Conservation (phyloP, 2,329 filamentous ascomycete species). For the Penicillium sp. region DNA sequence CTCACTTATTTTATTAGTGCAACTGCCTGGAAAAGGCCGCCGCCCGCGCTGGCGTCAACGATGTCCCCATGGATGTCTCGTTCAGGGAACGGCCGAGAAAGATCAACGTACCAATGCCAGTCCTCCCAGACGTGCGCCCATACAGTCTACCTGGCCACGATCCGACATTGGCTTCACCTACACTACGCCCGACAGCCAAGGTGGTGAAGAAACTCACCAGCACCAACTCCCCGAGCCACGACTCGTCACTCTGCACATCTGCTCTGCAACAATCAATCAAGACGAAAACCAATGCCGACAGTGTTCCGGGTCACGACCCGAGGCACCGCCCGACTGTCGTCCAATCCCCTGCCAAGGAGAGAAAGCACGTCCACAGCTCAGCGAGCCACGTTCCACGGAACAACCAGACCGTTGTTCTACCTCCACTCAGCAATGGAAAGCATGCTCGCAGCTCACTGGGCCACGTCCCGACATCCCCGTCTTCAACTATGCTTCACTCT, state of each 20-base stretch:
- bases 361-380: background rate
- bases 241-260: slow-evolving; percentile 5
- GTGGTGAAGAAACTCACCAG: slow-evolving; percentile 2
- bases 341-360: background rate
- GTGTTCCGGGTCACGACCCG: slow-evolving; percentile 1
- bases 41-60: slow-evolving; percentile 15
- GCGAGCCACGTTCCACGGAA: background rate
- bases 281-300: background rate
- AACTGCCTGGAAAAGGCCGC: slow-evolving; percentile 39
- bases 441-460: background rate
- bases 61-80: slow-evolving; percentile 12
- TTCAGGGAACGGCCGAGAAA: slow-evolving; percentile 8
- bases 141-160: slow-evolving; percentile 12
- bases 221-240: slow-evolving; percentile 5
- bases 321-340: background rate
- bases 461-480: background rate
- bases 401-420: background rate
- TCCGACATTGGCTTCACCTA: slow-evolving; percentile 3
- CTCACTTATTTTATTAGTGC: slow-evolving; percentile 20
- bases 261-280: slow-evolving; percentile 2
- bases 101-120: background rate
- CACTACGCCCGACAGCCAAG: slow-evolving; percentile 4
- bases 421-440: background rate
- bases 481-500: background rate
- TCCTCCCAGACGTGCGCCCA: slow-evolving; percentile 6